phyloP scores from a whole-genome alignment of 2,329 filamentous ascomycete genomes.

The Aspergillus ibericus region DNA sequence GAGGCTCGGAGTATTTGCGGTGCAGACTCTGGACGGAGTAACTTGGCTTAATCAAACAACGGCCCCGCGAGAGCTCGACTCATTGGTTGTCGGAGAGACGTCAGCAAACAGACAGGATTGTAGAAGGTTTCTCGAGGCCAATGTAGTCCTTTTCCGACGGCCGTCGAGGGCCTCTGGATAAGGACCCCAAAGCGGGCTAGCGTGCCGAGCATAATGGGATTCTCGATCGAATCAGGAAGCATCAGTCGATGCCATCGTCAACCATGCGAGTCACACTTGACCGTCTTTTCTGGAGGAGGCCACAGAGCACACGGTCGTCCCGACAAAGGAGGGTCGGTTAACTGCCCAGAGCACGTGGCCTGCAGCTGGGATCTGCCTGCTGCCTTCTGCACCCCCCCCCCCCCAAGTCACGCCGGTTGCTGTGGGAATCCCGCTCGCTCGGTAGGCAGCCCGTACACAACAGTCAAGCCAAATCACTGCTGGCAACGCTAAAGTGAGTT shows the following conservation, averaged over 20 bases:
- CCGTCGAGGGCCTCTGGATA: background rate
- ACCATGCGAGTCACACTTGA: background rate
- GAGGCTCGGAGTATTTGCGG: background rate
- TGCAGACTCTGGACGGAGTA: background rate
- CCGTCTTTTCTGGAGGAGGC: background rate
- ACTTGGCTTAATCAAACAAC: background rate
- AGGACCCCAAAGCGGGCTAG: background rate
- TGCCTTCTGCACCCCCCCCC: background rate
- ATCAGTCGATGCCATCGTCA: too few species aligned
- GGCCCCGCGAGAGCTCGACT: background rate
- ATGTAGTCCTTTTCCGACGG: background rate
- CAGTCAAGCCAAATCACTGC: background rate
- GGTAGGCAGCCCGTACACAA: background rate
- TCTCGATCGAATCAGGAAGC: background rate
- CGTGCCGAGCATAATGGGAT: background rate
- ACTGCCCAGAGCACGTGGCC: background rate
- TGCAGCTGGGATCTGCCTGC: background rate
- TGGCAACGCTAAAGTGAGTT: background rate
- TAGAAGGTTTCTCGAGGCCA: background rate
- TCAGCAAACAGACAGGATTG: background rate
- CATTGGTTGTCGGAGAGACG: background rate
- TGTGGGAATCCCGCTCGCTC: background rate
- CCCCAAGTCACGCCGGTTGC: slow-evolving; percentile 1
- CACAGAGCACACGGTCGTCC: too few species aligned
- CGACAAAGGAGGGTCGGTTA: too few species aligned